Conservation (phyloP, 495 filamentous ascomycete genomes). For the Filosporella fistucella region DNA sequence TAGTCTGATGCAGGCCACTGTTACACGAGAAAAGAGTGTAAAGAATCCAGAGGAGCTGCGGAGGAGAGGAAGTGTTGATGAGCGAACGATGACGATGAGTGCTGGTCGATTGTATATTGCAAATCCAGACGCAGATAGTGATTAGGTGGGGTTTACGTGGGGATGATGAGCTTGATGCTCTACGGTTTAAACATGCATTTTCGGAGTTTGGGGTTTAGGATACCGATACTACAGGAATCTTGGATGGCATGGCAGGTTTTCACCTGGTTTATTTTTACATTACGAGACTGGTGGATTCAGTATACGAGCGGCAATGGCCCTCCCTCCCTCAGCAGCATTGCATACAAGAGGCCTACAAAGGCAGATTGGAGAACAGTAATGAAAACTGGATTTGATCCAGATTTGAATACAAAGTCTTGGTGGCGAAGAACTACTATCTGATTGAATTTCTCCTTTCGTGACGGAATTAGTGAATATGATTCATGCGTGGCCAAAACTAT, state of each 20-base stretch:
- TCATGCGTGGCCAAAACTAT: too few species aligned
- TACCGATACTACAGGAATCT: conserved; percentile 2
- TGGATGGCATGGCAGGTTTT: neutral
- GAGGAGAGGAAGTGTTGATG: conserved; percentile 90
- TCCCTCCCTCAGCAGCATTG: conserved; percentile 12
- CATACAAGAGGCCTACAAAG: conserved; percentile 3
- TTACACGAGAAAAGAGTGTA: conserved; percentile 58
- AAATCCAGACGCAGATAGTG: conserved; percentile 75
- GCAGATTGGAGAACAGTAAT: neutral
- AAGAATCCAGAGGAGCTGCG: conserved; percentile 71
- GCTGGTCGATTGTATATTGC: conserved; percentile 82
- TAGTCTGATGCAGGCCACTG: conserved; percentile 43
- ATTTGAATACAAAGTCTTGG: too few species aligned
- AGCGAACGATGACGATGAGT: conserved; percentile 81
- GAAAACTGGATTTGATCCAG: too few species aligned
- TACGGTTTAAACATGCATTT: conserved; percentile 6
- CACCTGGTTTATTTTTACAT: neutral
- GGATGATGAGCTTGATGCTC: neutral
- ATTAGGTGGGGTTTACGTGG: conserved; percentile 30
- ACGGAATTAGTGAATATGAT: too few species aligned
- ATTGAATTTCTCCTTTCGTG: too few species aligned
- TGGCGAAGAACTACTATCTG: too few species aligned
- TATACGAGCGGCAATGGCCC: neutral
- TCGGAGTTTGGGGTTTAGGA: conserved; percentile 2
- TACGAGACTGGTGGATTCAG: neutral